Conservation (phyloP, 2,329 filamentous ascomycete genomes). For the Cytospora chrysosperma region DNA sequence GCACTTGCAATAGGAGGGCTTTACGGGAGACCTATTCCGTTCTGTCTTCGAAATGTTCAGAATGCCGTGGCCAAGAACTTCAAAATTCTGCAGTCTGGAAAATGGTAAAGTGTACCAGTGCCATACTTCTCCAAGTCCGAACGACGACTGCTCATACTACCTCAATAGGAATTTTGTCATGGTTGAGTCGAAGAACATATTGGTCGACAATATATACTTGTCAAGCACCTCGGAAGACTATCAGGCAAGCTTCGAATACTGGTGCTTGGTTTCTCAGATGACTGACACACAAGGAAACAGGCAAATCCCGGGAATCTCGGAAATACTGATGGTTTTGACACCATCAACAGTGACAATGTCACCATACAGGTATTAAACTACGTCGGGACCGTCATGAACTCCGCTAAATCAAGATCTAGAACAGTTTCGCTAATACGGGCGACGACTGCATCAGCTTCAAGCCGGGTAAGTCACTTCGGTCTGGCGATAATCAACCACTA, state of each 20-base stretch:
- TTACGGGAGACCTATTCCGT: conserved; percentile 12
- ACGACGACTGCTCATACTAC: neutral
- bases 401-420: neutral
- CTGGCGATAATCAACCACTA: neutral
- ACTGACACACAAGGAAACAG: neutral
- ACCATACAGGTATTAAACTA: neutral
- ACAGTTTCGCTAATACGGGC: conserved; percentile 3
- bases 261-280: neutral
- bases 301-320: conserved; percentile 16
- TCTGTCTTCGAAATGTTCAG: conserved; percentile 8
- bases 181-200: conserved; percentile 10
- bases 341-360: conserved; percentile 6
- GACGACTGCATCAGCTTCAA: conserved; percentile 14
- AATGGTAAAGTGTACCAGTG: conserved; percentile 1
- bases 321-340: conserved; percentile 13
- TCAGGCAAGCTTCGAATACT: neutral
- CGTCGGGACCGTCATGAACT: neutral
- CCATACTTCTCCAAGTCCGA: neutral
- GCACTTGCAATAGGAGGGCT: conserved; percentile 14
- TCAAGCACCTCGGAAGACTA: conserved; percentile 12
- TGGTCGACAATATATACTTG: conserved; percentile 7
- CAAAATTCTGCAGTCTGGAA: conserved; percentile 14
- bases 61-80: conserved; percentile 14
- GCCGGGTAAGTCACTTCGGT: neutral
- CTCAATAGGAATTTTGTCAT: conserved; percentile 13